A percentile compares a stretch with the other conserved stretches of the same genome.
phyloP scores from a whole-genome alignment of 2,329 filamentous ascomycete genomes.

The Ramularia endophylla region DNA sequence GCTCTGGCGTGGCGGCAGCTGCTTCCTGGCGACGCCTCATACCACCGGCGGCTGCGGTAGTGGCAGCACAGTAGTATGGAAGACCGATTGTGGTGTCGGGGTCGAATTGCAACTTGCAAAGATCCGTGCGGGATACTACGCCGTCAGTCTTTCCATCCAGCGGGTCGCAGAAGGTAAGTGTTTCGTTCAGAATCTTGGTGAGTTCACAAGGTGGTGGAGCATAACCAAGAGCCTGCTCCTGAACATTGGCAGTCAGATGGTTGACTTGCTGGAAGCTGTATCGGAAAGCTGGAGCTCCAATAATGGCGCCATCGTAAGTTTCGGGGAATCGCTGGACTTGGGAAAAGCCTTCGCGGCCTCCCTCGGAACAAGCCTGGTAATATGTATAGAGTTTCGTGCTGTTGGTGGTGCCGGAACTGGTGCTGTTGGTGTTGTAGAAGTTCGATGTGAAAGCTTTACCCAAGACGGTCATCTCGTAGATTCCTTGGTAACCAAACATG shows the following conservation, averaged over 20 bases:
- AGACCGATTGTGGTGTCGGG: slow-evolving; percentile 43
- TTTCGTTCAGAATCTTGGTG: slow-evolving; percentile 48
- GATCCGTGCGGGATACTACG: slow-evolving; percentile 46
- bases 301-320: slow-evolving; percentile 43
- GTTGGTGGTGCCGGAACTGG: no score
- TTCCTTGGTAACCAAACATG: slow-evolving; percentile 48
- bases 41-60: slow-evolving; percentile 25
- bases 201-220: slow-evolving; percentile 43
- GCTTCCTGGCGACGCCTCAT: no score
- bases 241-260: slow-evolving; percentile 37
- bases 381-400: slow-evolving; percentile 39
- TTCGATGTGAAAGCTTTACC: slow-evolving; percentile 40
- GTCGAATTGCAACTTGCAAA: slow-evolving; percentile 45
- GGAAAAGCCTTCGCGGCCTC: slow-evolving; percentile 45
- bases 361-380: slow-evolving; percentile 53
- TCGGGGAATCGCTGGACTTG: slow-evolving; percentile 49
- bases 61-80: slow-evolving; percentile 39
- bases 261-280: slow-evolving; percentile 43
- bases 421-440: slow-evolving; percentile 36
- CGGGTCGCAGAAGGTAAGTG: slow-evolving; percentile 50
- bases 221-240: slow-evolving; percentile 38
- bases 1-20: no score
- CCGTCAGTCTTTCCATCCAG: slow-evolving; percentile 52
- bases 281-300: slow-evolving; percentile 45
- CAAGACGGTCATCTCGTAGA: slow-evolving; percentile 47